phyloP scores from a whole-genome alignment of 805 yeast genomes.

The Hagleromyces aurorensis region DNA sequence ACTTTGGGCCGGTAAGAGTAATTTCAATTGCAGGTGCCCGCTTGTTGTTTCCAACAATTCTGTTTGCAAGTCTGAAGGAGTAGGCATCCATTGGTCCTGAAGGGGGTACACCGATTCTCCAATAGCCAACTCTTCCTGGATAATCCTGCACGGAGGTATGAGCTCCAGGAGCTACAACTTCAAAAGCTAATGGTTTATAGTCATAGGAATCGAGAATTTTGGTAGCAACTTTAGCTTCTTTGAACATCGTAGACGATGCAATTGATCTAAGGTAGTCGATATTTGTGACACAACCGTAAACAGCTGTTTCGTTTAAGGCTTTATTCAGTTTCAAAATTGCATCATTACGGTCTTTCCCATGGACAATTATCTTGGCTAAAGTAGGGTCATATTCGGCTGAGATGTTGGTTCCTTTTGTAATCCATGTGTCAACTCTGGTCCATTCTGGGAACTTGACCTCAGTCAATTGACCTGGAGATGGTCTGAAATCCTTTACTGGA shows the following conservation, averaged over 20 bases:
- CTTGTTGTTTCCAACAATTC: slow-evolving; percentile 79
- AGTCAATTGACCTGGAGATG: slow-evolving; percentile 91
- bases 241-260: slow-evolving; percentile 79
- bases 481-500: slow-evolving; percentile 90
- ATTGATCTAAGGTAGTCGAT: slow-evolving; percentile 82
- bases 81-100: slow-evolving; percentile 97
- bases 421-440: slow-evolving; percentile 97
- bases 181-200: slow-evolving; percentile 78
- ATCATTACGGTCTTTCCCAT: slow-evolving; percentile 81
- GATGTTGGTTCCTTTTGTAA: slow-evolving; percentile 73
- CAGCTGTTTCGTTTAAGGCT: slow-evolving; percentile 80
- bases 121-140: slow-evolving; percentile 75
- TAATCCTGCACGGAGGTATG: slow-evolving; percentile 95
- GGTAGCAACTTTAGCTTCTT: slow-evolving; percentile 75
- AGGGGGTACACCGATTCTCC: slow-evolving; percentile 85
- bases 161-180: slow-evolving; percentile 82
- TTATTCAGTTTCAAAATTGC: slow-evolving; percentile 68
- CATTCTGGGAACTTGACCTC: slow-evolving; percentile 79
- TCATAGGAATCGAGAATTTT: slow-evolving; percentile 77
- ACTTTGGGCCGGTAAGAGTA: slow-evolving; percentile 80
- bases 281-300: slow-evolving; percentile 84
- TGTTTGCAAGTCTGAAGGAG: slow-evolving; percentile 82
- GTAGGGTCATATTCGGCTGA: slow-evolving; percentile 96
- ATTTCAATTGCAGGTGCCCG: slow-evolving; percentile 85
- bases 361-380: slow-evolving; percentile 91